Evolutionary conservation across 2,329 filamentous ascomycete species (phyloP).

Genomic region (Penicillium occitanis): DNA sequence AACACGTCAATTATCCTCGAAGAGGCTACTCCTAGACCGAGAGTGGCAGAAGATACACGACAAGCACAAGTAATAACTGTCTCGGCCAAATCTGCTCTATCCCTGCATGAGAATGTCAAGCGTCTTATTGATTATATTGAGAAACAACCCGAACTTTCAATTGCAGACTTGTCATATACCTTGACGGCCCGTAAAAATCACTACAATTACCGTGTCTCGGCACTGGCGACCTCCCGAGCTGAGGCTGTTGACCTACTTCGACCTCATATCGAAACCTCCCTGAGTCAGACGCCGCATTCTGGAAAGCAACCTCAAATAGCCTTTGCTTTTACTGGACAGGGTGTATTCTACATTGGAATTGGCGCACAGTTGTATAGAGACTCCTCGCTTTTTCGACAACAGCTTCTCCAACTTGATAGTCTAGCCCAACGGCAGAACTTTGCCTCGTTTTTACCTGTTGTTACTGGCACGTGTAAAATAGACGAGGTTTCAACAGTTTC

Average conservation of each 20-base stretch:
- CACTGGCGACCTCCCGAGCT: background rate
- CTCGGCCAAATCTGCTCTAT: background rate
- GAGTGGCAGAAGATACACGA: background rate
- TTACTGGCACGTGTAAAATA: background rate
- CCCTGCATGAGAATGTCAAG: background rate
- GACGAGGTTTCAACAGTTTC: background rate
- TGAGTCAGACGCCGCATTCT: too few relatives aligned
- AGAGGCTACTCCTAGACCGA: conserved; percentile 47
- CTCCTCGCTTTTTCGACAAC: background rate
- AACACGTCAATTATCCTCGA: conserved; percentile 52
- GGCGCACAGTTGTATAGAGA: background rate
- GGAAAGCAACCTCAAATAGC: background rate
- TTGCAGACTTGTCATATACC: background rate
- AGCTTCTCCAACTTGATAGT: background rate
- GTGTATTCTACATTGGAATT: background rate
- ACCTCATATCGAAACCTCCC: background rate
- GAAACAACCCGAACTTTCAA: background rate
- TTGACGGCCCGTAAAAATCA: background rate
- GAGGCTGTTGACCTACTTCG: background rate
- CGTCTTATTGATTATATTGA: background rate
- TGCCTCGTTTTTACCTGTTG: background rate
- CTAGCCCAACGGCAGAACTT: background rate
- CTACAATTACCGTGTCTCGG: background rate
- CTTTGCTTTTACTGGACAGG: background rate
- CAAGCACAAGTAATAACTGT: background rate